Conservation (phyloP, 2,329 filamentous ascomycete genomes). For the Cladosporium sp. region DNA sequence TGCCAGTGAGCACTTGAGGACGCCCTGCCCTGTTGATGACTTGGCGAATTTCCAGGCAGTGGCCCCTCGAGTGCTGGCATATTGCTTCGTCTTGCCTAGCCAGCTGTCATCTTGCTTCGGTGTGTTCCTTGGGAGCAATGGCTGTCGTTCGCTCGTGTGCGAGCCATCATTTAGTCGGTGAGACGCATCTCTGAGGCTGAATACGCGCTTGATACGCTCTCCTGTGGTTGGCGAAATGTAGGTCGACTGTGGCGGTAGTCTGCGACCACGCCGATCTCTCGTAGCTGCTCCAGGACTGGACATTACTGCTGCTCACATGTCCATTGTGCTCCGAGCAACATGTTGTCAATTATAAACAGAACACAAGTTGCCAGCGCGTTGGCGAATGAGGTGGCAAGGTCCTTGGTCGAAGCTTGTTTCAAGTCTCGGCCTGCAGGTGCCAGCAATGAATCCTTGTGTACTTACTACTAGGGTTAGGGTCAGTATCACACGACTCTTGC, state of each 20-base stretch:
- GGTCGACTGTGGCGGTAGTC: conserved; percentile 72
- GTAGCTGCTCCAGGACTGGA: background rate
- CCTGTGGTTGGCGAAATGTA: conserved; percentile 86
- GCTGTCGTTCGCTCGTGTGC: conserved; percentile 39
- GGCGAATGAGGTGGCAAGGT: background rate
- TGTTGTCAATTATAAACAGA: background rate
- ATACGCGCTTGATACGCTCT: conserved; percentile 76
- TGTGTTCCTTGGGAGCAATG: conserved; percentile 28
- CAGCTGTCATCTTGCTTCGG: conserved; percentile 21
- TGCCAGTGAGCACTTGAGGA: conserved; percentile 88
- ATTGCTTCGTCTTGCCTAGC: conserved; percentile 22
- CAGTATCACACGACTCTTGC: background rate
- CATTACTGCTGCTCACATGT: conserved; percentile 1
- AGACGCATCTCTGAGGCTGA: conserved; percentile 67
- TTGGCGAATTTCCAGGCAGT: conserved; percentile 56
- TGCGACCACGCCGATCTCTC: conserved; percentile 7
- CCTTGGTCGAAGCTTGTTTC: background rate
- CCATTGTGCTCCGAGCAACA: background rate
- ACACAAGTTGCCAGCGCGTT: background rate
- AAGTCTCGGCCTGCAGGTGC: background rate
- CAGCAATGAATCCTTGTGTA: background rate
- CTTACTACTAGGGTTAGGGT: background rate
- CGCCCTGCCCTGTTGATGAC: conserved; percentile 74
- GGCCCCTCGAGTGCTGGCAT: background rate
- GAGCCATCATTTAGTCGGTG: conserved; percentile 38